Evolutionary conservation across 139 green algal genomes (phyloP), one percentile per base, ranked within the genome.

Genomic region (Chlorella sp.): DNA sequence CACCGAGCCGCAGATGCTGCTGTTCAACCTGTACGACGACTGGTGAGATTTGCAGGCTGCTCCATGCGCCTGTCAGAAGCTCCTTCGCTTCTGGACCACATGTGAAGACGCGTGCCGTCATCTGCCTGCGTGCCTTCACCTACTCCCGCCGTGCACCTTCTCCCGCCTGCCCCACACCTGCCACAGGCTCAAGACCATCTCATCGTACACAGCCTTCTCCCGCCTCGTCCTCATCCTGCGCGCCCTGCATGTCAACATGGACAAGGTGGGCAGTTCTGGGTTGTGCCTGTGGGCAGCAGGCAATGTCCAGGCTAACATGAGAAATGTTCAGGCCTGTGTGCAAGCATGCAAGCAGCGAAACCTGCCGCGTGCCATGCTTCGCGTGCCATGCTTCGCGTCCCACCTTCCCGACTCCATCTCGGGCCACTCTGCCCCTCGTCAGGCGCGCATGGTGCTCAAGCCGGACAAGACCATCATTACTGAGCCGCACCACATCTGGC

Each of bases 11-110:
- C 97, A 99, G 94, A 99, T 99, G 97, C 94, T 99, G 80, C 93
- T 99, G 67, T 99, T 99, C 95, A 99, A 99, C 95, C 95, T 99
- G 87, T 99, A 99, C 91, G 98, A 99, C 88, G 98, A 99, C 95
- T 99, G 98, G 51, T 60, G 51, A 60, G 51, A 96, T 93, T 99
- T n/a, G n/a, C n/a, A n/a, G n/a, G n/a, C n/a, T n/a, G n/a, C n/a
- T n/a, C n/a, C n/a, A n/a, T n/a, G n/a, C n/a, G n/a, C n/a, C n/a
- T n/a, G n/a, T n/a, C n/a, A n/a, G n/a, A n/a, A n/a, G n/a, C n/a
- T n/a, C n/a, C n/a, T n/a, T n/a, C n/a, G n/a, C n/a, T n/a, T n/a
- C n/a, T n/a, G n/a, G n/a, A n/a, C n/a, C n/a, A n/a, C n/a, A n/a
- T n/a, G n/a, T n/a, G n/a, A n/a, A n/a, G n/a, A n/a, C n/a, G n/a